Evolutionary conservation across 768 basidiomycete species (phyloP).

Genomic region (Boletus rufocinnamomeus): DNA sequence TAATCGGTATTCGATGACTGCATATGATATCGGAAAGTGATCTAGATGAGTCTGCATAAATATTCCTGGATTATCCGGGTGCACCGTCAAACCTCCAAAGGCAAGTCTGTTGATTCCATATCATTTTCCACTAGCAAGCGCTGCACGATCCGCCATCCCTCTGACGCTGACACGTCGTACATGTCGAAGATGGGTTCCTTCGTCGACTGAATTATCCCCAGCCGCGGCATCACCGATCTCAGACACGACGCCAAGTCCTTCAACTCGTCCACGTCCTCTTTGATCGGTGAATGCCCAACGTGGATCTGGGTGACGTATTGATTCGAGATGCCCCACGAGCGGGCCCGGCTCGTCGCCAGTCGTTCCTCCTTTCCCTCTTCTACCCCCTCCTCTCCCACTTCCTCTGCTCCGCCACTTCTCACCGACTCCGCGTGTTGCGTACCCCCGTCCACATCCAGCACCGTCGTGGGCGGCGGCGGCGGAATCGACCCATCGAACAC

Average conservation of each 20-base stretch:
- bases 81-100: neutral
- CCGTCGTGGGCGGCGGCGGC: neutral
- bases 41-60: neutral
- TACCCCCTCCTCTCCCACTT: neutral
- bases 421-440: neutral
- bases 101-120: neutral
- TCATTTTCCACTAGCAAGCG: neutral
- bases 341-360: neutral
- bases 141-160: neutral
- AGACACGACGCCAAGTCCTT: conserved; percentile 12
- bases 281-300: conserved; percentile 18
- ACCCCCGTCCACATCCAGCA: neutral
- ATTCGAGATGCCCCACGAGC: conserved; percentile 10
- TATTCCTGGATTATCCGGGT: neutral
- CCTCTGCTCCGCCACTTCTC: neutral
- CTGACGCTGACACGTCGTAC: neutral
- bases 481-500: conserved; percentile 18
- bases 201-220: conserved; percentile 1
- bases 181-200: neutral
- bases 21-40: neutral
- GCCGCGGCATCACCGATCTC: conserved; percentile 12
- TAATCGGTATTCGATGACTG: neutral
- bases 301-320: conserved; percentile 10
- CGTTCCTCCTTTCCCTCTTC: neutral
- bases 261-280: neutral